Conservation (phyloP, 2,329 filamentous ascomycete genomes). For the Alternaria atra region DNA sequence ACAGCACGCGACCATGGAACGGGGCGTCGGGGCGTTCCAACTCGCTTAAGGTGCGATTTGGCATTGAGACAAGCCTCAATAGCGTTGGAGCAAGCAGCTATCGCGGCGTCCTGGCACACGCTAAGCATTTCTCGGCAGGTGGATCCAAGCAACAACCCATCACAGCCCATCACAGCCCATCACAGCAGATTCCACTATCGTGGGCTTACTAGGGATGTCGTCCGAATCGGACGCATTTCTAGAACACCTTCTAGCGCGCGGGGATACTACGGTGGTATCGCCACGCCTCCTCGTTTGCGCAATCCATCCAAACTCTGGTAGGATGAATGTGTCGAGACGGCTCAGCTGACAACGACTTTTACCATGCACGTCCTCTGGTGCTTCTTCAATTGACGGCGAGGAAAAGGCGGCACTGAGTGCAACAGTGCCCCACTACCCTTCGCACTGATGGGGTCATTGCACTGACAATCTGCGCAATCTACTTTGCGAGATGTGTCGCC, state of each 20-base stretch:
- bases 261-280: background rate
- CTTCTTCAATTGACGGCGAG: background rate
- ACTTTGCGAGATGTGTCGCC: slow-evolving; percentile 1
- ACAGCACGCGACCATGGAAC: slow-evolving; percentile 12
- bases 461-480: slow-evolving; percentile 2
- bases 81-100: slow-evolving; percentile 9
- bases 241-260: slow-evolving; percentile 19
- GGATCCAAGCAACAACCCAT: slow-evolving; percentile 6
- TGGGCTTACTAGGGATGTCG: slow-evolving; percentile 10
- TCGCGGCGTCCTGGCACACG: background rate
- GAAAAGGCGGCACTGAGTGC: background rate
- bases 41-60: slow-evolving; percentile 24
- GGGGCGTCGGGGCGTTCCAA: slow-evolving; percentile 5
- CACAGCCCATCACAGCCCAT: slow-evolving; percentile 8
- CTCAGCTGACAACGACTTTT: background rate
- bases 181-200: slow-evolving; percentile 14
- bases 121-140: slow-evolving; percentile 21
- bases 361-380: background rate
- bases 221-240: slow-evolving; percentile 22
- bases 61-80: slow-evolving; percentile 27
- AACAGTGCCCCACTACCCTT: background rate
- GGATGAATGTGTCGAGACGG: background rate
- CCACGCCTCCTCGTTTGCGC: slow-evolving; percentile 1
- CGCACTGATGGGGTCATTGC: background rate
- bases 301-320: background rate